Conservation (phyloP, 331 rosid species). For the Quercus phellos region DNA sequence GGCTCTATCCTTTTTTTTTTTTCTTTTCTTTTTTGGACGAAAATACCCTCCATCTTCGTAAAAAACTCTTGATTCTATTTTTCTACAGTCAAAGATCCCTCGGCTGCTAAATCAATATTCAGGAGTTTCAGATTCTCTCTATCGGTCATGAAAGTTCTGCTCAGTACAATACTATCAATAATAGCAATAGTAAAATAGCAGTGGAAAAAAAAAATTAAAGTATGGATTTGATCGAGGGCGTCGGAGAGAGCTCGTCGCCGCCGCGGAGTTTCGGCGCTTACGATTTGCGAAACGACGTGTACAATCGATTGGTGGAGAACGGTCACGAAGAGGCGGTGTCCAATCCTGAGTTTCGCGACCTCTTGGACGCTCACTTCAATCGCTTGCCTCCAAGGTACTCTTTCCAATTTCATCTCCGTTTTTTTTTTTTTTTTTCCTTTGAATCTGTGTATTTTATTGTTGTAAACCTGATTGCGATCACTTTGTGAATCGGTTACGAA, state of each 20-base stretch:
- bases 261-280: constrained; percentile 60
- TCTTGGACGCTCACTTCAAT: constrained; percentile 81
- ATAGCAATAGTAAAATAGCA: no score
- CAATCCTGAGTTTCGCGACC: constrained; percentile 74
- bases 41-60: constrained; percentile 34
- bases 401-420: not conserved
- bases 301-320: constrained; percentile 63
- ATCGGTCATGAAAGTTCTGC: constrained; percentile 14
- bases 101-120: constrained; percentile 14
- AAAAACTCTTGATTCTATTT: constrained; percentile 35
- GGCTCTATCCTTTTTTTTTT: not conserved
- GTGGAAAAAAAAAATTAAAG: not conserved
- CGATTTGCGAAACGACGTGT: constrained; percentile 76
- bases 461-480: not conserved
- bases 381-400: constrained; percentile 87
- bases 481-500: not conserved
- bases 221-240: constrained; percentile 91
- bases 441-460: not conserved
- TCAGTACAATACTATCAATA: not conserved
- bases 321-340: constrained; percentile 55
- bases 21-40: constrained; percentile 18
- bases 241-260: constrained; percentile 97
- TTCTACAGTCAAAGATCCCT: constrained; percentile 65
- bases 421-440: not conserved
- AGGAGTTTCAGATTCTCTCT: constrained; percentile 1